Evolutionary conservation across 352 stramenopile genomes (phyloP).

Genomic region (Pythium apleroticum): DNA sequence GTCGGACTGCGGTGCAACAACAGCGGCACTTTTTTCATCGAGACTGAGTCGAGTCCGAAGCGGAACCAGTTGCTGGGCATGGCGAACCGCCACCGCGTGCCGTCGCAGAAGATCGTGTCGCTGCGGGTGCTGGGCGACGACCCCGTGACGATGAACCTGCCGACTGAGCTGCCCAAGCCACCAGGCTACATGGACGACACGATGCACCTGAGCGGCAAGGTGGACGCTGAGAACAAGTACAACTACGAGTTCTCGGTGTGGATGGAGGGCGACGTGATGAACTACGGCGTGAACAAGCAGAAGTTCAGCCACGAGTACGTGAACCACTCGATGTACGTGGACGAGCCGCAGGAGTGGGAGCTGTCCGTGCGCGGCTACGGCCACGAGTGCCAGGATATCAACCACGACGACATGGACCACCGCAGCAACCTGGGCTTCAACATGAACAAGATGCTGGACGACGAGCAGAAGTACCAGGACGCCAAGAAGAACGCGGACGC

Average conservation of each 20-base stretch:
- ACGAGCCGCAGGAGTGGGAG: constrained; percentile 69
- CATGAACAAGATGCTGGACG: constrained; percentile 30
- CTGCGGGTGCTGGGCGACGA: constrained; percentile 46
- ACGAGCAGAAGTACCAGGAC: constrained; percentile 18
- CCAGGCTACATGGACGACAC: constrained; percentile 61
- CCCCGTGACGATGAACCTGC: constrained; percentile 31
- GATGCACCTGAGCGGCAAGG: constrained; percentile 17
- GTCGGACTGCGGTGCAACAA: constrained; percentile 50
- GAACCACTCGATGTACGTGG: constrained; percentile 71
- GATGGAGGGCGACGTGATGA: constrained; percentile 44
- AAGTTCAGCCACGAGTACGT: constrained; percentile 40
- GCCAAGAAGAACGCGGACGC: constrained; percentile 18
- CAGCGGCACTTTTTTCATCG: constrained; percentile 58
- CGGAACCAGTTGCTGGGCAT: constrained; percentile 61
- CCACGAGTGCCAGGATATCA: constrained; percentile 36
- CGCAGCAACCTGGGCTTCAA: constrained; percentile 31
- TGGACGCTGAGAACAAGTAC: constrained; percentile 52
- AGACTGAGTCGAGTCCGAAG: constrained; percentile 57
- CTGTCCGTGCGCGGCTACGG: constrained; percentile 61
- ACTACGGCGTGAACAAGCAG: constrained; percentile 68
- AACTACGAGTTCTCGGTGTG: constrained; percentile 75
- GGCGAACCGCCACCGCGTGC: constrained; percentile 65
- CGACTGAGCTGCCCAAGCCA: constrained; percentile 40
- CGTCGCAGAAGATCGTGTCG: constrained; percentile 61
- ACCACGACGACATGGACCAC: constrained; percentile 25